These are phyloP conservation scores for Prunus campanulata DNA, from an alignment of 306 rosid genomes.

Conservation along the genomic window DNA sequence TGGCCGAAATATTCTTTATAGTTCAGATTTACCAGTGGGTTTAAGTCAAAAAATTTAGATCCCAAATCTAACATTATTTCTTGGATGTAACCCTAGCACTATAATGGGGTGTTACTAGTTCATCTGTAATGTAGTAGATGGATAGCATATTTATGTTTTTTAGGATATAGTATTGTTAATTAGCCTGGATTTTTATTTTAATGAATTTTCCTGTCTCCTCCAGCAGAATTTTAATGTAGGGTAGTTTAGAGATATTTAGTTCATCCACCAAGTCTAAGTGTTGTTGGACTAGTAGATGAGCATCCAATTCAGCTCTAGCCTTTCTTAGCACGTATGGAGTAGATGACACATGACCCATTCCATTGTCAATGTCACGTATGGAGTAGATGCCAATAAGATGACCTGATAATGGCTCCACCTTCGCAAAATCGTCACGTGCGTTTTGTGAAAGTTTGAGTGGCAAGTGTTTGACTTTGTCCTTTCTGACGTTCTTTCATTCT, in stretches of 20 bases:
- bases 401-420: slow-evolving; percentile 40
- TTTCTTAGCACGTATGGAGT: slow-evolving; percentile 39
- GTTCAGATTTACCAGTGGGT: no score
- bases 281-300: slow-evolving; percentile 30
- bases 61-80: no score
- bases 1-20: no score
- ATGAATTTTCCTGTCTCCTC: no score
- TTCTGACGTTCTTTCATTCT: slow-evolving; percentile 14
- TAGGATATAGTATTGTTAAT: no score
- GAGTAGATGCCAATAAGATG: slow-evolving; percentile 43
- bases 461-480: slow-evolving; percentile 41
- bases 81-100: no score
- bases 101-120: no score
- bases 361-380: slow-evolving; percentile 35
- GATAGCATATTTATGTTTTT: no score
- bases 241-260: slow-evolving; percentile 38
- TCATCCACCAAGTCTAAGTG: slow-evolving; percentile 33
- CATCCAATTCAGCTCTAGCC: slow-evolving; percentile 41
- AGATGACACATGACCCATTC: slow-evolving; percentile 63
- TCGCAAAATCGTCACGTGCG: slow-evolving; percentile 15
- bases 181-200: no score
- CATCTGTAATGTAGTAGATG: no score
- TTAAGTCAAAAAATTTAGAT: no score
- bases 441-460: slow-evolving; percentile 19
- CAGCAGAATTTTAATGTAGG: background rate